Conservation (phyloP, 2,329 filamentous ascomycete genomes). For the Aspergillus flavus region DNA sequence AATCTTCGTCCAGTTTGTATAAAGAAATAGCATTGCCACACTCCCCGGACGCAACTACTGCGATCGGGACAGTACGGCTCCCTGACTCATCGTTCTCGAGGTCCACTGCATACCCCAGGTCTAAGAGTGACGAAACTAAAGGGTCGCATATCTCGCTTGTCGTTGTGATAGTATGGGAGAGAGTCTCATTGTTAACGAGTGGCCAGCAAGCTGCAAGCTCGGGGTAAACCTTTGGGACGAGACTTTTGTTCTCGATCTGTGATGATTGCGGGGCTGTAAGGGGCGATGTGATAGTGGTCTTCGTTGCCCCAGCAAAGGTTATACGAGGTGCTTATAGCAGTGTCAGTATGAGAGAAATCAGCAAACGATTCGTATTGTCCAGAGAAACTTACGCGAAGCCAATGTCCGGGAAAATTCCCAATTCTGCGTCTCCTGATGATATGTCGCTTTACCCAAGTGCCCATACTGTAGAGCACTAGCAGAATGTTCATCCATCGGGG, state of each 20-base stretch:
- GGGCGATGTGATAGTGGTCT: constrained; percentile 29
- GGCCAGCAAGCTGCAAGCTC: constrained; percentile 40
- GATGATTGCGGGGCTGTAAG: constrained; percentile 15
- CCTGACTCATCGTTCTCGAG: constrained; percentile 30
- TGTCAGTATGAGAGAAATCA: not conserved
- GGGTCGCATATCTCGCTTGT: constrained; percentile 38
- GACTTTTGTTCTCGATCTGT: constrained; percentile 22
- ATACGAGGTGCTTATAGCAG: constrained; percentile 25
- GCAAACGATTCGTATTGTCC: not conserved
- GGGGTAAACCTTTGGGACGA: constrained; percentile 34
- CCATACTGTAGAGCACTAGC: constrained; percentile 58
- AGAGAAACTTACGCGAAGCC: constrained; percentile 26
- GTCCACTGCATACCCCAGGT: constrained; percentile 52
- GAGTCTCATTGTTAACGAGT: constrained; percentile 30
- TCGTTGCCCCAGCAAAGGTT: constrained; percentile 35
- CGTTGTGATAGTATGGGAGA: constrained; percentile 36
- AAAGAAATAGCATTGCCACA: constrained; percentile 53
- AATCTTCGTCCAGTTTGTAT: constrained; percentile 35
- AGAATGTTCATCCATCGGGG: constrained; percentile 60
- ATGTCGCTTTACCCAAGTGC: constrained; percentile 57
- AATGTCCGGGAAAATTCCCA: constrained; percentile 54
- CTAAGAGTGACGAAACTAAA: constrained; percentile 46
- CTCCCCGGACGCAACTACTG: constrained; percentile 45
- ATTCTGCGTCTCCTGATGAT: constrained; percentile 48
- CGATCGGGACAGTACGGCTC: constrained; percentile 37